These are phyloP conservation scores for Elaeis guineensis DNA, from an alignment of 176 grass and related monocot genomes.

Conservation along the genomic window DNA sequence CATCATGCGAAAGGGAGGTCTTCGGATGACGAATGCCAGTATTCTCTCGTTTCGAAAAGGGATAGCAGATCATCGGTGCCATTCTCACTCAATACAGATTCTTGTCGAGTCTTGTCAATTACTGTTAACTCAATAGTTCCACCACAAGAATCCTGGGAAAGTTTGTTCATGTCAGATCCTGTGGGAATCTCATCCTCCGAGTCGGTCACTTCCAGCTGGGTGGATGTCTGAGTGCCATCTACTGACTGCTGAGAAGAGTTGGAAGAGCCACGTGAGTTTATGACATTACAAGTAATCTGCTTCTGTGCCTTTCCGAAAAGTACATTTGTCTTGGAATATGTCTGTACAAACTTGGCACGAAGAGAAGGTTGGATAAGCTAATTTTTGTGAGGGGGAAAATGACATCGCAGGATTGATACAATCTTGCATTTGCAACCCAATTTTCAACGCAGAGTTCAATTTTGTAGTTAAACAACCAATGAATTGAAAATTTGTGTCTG, in stretches of 20 bases:
- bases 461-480: too few relatives aligned
- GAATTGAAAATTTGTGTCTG: too few relatives aligned
- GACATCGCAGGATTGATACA: too few relatives aligned
- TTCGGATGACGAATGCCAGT: not conserved
- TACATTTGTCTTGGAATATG: constrained; percentile 34
- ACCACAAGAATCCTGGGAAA: not conserved
- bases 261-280: constrained; percentile 7
- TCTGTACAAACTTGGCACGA: constrained; percentile 38
- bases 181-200: too few relatives aligned
- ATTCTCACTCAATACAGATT: constrained; percentile 11
- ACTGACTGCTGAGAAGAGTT: constrained; percentile 17
- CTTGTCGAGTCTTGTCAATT: constrained; percentile 12
- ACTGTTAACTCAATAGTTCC: constrained; percentile 7
- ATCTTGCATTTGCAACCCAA: not conserved
- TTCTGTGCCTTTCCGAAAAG: constrained; percentile 55
- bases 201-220: too few relatives aligned
- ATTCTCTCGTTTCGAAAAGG: constrained; percentile 5
- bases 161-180: too few relatives aligned
- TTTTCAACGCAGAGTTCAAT: not conserved
- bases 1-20: not conserved
- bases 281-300: constrained; percentile 37
- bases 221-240: too few relatives aligned
- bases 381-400: not conserved
- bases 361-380: constrained; percentile 6
- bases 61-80: constrained; percentile 9